phyloP scores from a whole-genome alignment of 176 grass and related monocot genomes.

The sorghum (Sorghum bicolor) region DNA sequence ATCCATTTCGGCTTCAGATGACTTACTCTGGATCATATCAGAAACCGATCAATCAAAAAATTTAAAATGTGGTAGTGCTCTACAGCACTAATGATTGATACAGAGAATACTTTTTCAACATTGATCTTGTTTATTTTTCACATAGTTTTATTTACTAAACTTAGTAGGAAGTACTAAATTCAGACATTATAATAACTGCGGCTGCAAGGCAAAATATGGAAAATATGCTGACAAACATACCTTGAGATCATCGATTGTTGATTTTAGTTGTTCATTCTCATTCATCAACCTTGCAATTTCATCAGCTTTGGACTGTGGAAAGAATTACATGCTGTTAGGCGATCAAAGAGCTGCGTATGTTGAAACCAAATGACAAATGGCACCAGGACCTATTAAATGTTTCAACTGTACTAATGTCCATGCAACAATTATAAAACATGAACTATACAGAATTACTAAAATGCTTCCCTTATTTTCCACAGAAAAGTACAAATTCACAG shows the following conservation, averaged over 20 bases:
- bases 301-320: slow-evolving; percentile 91
- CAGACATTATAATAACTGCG: not conserved
- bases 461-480: slow-evolving; percentile 14
- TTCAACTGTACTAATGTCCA: not conserved
- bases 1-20: slow-evolving; percentile 78
- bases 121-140: slow-evolving; percentile 17
- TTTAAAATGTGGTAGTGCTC: slow-evolving; percentile 2
- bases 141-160: slow-evolving; percentile 15
- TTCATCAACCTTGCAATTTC: slow-evolving; percentile 94
- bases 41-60: slow-evolving; percentile 16
- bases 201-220: slow-evolving; percentile 24
- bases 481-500: slow-evolving; percentile 9
- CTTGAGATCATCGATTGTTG: slow-evolving; percentile 89
- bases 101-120: not conserved
- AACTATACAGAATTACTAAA: not conserved
- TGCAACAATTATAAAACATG: not conserved
- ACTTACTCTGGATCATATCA: slow-evolving; percentile 60
- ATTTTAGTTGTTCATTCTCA: slow-evolving; percentile 85
- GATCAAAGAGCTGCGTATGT: not conserved
- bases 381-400: not conserved
- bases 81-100: not conserved
- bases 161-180: not conserved
- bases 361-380: not conserved
- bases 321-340: slow-evolving; percentile 11
- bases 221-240: slow-evolving; percentile 46